Percentiles rank a stretch among this genome's conserved stretches.
These are phyloP conservation scores for Fistulifera pelliculosa DNA, from an alignment of 108 stramenopile genomes.

Conservation along the genomic window DNA sequence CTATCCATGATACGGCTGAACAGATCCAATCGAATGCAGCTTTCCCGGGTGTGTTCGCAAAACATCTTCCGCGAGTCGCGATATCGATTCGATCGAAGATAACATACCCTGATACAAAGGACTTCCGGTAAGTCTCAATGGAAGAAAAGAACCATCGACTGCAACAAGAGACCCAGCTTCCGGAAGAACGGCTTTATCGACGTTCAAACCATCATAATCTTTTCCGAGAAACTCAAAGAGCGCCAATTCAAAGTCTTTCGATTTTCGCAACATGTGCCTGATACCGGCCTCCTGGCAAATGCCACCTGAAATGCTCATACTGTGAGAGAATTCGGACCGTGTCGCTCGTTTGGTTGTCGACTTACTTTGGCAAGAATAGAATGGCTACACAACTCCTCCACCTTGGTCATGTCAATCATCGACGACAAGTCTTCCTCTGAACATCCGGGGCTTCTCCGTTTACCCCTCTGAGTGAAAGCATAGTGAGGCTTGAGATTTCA, in stretches of 20 bases:
- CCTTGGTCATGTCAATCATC: constrained; percentile 4
- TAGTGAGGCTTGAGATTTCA: constrained; percentile 26
- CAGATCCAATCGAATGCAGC: constrained; percentile 64
- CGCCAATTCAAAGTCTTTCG: constrained; percentile 34
- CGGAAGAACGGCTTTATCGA: constrained; percentile 57
- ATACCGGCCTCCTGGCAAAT: constrained; percentile 48
- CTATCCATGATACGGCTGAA: constrained; percentile 57
- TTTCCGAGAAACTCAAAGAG: constrained; percentile 40
- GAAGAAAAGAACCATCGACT: constrained; percentile 40
- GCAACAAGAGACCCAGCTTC: constrained; percentile 48
- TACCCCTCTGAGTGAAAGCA: constrained; percentile 37
- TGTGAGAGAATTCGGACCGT: background rate
- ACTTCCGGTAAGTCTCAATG: constrained; percentile 56
- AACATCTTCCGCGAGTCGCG: constrained; percentile 31
- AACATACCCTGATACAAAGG: constrained; percentile 37
- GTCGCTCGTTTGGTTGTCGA: background rate
- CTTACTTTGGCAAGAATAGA: constrained; percentile 15
- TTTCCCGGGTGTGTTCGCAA: constrained; percentile 56
- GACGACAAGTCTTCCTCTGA: constrained; percentile 1
- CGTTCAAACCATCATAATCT: constrained; percentile 31
- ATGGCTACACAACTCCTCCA: constrained; percentile 4
- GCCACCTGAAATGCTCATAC: constrained; percentile 22
- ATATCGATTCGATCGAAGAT: constrained; percentile 25
- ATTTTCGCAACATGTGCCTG: constrained; percentile 20
- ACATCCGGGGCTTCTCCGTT: constrained; percentile 13